Conservation (phyloP, 2,329 filamentous ascomycete genomes). For the Beauveria asiatica region DNA sequence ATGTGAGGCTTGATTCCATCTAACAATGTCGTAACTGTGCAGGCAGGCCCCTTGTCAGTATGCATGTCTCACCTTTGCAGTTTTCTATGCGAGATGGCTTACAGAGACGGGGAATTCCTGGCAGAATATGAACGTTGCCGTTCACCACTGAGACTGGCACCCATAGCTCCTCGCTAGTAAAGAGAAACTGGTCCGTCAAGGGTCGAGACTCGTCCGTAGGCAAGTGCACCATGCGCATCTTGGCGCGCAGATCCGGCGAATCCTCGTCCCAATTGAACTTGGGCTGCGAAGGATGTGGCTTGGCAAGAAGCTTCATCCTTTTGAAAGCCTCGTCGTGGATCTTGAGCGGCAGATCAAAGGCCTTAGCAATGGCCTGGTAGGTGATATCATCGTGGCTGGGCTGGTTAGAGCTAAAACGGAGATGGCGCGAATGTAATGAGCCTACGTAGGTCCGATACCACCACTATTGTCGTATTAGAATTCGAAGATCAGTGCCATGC, state of each 20-base stretch:
- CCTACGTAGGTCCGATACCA: conserved; percentile 90
- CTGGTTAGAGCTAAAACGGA: conserved; percentile 2
- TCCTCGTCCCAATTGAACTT: conserved; percentile 76
- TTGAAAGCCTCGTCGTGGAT: conserved; percentile 69
- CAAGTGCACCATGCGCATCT: conserved; percentile 82
- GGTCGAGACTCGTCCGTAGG: conserved; percentile 63
- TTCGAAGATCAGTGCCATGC: not conserved
- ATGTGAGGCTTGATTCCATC: conserved; percentile 66
- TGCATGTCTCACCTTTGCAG: not conserved
- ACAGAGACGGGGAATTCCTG: conserved; percentile 79
- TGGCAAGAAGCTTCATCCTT: conserved; percentile 76
- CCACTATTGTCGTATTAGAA: conserved; percentile 42
- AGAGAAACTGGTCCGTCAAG: conserved; percentile 65
- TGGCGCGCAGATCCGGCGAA: conserved; percentile 68
- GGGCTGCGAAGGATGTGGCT: conserved; percentile 61
- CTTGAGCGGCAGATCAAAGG: conserved; percentile 67
- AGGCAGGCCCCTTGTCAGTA: not conserved
- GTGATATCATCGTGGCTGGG: conserved; percentile 92
- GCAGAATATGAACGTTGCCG: conserved; percentile 86
- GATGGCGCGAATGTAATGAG: conserved; percentile 9
- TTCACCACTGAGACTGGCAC: conserved; percentile 85
- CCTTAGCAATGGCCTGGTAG: conserved; percentile 87
- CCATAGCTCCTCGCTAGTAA: conserved; percentile 76
- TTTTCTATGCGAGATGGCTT: conserved; percentile 19
- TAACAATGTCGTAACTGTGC: conserved; percentile 61